Percentiles rank a stretch among this genome's conserved stretches.
Conservation (phyloP, 208 protist genomes). For the Wallacemonas sp. region DNA sequence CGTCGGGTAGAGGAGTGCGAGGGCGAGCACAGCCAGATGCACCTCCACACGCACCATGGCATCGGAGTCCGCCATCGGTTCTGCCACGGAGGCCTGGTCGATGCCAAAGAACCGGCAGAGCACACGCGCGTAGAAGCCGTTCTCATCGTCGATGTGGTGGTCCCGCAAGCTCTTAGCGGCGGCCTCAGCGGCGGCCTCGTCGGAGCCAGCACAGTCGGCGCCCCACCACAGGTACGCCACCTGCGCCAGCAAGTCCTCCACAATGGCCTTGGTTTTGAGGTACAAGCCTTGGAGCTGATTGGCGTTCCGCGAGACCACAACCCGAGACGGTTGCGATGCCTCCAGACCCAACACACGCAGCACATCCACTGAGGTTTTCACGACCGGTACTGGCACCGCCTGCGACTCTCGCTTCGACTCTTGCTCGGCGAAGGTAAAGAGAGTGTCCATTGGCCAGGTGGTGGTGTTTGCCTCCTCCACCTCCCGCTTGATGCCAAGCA, state of each 20-base stretch:
- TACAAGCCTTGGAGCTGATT: not conserved
- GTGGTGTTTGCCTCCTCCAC: not conserved
- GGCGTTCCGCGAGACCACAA: not conserved
- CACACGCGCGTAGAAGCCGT: slow-evolving; percentile 1
- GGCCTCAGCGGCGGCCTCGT: not conserved
- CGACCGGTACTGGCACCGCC: not conserved
- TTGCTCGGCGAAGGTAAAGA: not conserved
- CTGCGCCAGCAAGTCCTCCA: not conserved
- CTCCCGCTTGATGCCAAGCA: not conserved
- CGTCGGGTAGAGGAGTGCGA: not conserved
- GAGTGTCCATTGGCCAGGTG: not conserved
- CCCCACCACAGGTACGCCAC: not conserved
- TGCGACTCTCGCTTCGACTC: not conserved
- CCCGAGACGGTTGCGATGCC: not conserved
- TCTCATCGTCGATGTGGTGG: not conserved
- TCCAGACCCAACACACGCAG: not conserved
- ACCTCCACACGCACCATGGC: not conserved
- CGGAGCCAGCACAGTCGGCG: not conserved
- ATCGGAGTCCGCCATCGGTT: not conserved
- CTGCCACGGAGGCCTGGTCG: not conserved
- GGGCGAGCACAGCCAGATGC: not conserved
- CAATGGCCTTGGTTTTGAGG: not conserved
- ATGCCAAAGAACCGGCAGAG: not conserved
- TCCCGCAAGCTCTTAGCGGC: not conserved
- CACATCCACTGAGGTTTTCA: not conserved